Base-by-base conservation (phyloP, 139 green algal genomes). In the Micractinium conductrix region DNA sequence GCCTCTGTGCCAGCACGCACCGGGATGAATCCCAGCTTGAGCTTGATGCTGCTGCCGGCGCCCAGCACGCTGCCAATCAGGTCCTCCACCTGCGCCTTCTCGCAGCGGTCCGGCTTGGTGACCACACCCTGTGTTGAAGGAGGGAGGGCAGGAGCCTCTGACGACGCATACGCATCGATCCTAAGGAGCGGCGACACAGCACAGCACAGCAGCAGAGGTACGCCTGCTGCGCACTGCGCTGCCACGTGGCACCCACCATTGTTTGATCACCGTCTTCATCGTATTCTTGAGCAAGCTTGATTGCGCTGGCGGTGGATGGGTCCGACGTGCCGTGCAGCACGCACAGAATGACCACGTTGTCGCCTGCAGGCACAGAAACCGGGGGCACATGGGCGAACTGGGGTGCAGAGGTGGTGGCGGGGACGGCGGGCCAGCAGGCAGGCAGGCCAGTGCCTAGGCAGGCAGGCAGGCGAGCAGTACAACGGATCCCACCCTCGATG, bases 281-380 rank as follows among this genome's bases (percentile, higher is more conserved):
- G 38, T 75, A 40, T 40, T 75, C 53, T 8, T 45, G 26, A 22
- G 69, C 69, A 38, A 75, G 24, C 69, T 75, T 75, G 69, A 75
- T 75, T 38, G 21, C 69, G 69, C 24, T 40, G 8, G 69, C 69
- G 8, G 38, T 75, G 40, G 38, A 53, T 22, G 53, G 53, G 40
- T 75, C 69, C 22, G 53, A 38, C 22, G 38, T 75, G 69, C 38
- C 69, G 4, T 21, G 69, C 37, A 75, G 10, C 19, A 75, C 40
- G 40, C 69, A 75, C 69, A 75, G 38, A 19, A 75, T 48, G 38
- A 75, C 69, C 4, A n/a, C 24, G 38, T 53, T 75, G 21, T 48
- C 38, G 38, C 69, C 69, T 75, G 69, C 53, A n/a, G n/a, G n/a
- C n/a, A n/a, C n/a, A n/a, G n/a, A n/a, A n/a, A n/a, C n/a, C n/a